Evolutionary conservation across 2,329 filamentous ascomycete genomes (phyloP), one percentile per base, ranked within the genome.

Genomic region (Fusarium chlamydosporum): DNA sequence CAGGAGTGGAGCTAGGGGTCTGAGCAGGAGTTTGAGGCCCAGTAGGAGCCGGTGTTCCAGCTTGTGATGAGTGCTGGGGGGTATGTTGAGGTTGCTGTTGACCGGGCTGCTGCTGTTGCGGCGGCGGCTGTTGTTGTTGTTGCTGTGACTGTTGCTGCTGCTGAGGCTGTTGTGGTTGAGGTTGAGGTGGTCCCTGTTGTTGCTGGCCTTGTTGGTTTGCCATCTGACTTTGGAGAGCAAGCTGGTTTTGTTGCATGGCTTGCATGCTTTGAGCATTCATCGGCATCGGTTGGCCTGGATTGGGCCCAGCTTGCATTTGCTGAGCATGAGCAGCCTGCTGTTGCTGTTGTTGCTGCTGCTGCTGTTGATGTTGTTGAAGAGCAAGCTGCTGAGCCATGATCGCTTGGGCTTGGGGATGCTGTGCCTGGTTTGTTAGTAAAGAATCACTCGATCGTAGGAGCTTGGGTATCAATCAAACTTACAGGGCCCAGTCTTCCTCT

Each of bases 11-110:
- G 26, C 76, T 78, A 15, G 80, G 81, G 27, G 79, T 81, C 63
- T 88, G 86, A 27, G 85, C 80, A 50, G 79, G 79, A 33, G 81
- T 79, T 71, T 86, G 84, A 67, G 85, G 84, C 35, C 82, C 83
- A 67, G 77, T 77, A 15, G 77, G 74, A 20, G 76, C 81, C 10
- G 82, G 80, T 72, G 82, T 77, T 47, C 80, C 75, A 64, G 82
- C 77, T 74, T 81, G 77, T 10, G 78, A 79, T 23, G 75, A 74
- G 67, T 83, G 82, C 43, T 81, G 79, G 45, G 82, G 83, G 56
- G 85, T 83, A 31, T 82, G 84, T 65, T 84, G 82, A 41, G 77
- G 75, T 51, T 82, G 79, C 59, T 80, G 81, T 60, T 80, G 81
- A 42, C 69, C 78, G 12, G 82, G 81, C 55, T 82, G 81, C 37